Conservation (phyloP, 2,329 filamentous ascomycete species). For the Diaporthe caulivora region DNA sequence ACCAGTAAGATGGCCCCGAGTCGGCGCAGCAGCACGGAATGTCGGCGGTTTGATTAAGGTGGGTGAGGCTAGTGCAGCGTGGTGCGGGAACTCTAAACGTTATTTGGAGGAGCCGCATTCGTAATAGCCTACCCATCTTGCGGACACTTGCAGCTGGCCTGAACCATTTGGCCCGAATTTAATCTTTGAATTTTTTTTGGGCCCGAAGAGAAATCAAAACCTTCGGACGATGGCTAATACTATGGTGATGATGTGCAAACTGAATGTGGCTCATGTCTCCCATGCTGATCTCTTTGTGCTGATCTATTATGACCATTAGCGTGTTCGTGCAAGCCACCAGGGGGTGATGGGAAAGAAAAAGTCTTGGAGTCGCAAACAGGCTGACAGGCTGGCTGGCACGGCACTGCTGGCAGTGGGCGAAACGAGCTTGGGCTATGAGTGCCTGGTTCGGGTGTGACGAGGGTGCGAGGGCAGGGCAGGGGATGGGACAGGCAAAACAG, state of each 20-base stretch:
- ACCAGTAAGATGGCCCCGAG: not conserved
- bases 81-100: conserved; percentile 36
- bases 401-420: no score
- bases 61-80: conserved; percentile 3
- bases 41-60: conserved; percentile 13
- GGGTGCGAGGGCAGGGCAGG: no score
- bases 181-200: not conserved
- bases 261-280: not conserved
- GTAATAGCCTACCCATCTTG: not conserved
- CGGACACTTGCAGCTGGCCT: not conserved
- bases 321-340: conserved; percentile 14
- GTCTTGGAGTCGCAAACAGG: not conserved
- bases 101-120: conserved; percentile 38
- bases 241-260: not conserved
- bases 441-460: conserved; percentile 16
- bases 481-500: no score
- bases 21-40: not conserved
- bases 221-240: not conserved
- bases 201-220: not conserved
- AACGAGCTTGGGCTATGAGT: not conserved
- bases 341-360: not conserved
- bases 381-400: no score
- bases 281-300: conserved; percentile 3
- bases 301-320: conserved; percentile 8
- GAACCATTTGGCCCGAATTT: conserved; percentile 9